Percentiles rank a stretch among this genome's conserved stretches.
phyloP scores from a whole-genome alignment of 805 yeast genomes.

The Sugiyamaella lignohabitans region DNA sequence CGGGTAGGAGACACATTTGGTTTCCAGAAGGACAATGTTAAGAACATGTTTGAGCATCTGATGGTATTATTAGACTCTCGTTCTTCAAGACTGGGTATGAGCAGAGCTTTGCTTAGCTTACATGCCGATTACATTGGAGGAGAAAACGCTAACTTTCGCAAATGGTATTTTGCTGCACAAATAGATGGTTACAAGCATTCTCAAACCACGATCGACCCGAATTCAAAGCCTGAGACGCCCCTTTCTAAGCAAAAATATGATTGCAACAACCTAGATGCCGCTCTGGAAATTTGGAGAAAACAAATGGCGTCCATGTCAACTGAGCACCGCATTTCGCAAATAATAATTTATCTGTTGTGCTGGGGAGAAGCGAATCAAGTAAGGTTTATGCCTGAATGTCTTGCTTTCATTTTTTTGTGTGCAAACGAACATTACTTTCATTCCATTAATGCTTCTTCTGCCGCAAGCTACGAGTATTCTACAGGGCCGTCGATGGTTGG shows the following conservation, averaged over 20 bases:
- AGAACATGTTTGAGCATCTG: slow-evolving; percentile 61
- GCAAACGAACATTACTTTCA: slow-evolving; percentile 62
- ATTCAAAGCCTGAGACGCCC: slow-evolving; percentile 10
- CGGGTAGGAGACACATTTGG: slow-evolving; percentile 53
- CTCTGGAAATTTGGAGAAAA: slow-evolving; percentile 20
- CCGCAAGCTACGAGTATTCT: background rate
- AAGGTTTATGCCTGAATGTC: slow-evolving; percentile 83
- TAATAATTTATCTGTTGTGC: slow-evolving; percentile 62
- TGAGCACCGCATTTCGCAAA: slow-evolving; percentile 52
- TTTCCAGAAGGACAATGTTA: slow-evolving; percentile 59
- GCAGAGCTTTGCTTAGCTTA: slow-evolving; percentile 48
- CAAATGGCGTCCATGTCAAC: slow-evolving; percentile 44
- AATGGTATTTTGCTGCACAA: slow-evolving; percentile 73
- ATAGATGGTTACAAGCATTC: slow-evolving; percentile 37
- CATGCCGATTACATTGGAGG: slow-evolving; percentile 79
- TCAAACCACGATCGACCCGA: background rate
- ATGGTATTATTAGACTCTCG: slow-evolving; percentile 60
- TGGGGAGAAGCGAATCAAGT: slow-evolving; percentile 92
- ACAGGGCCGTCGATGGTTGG: background rate
- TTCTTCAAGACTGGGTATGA: slow-evolving; percentile 56
- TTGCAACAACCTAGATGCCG: slow-evolving; percentile 10
- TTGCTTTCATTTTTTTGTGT: slow-evolving; percentile 78
- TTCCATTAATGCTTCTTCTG: background rate
- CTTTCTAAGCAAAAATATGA: background rate
- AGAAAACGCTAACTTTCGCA: slow-evolving; percentile 55